Conservation (phyloP, 1,284 basidiomycete species). For the Vanrija sp. region DNA sequence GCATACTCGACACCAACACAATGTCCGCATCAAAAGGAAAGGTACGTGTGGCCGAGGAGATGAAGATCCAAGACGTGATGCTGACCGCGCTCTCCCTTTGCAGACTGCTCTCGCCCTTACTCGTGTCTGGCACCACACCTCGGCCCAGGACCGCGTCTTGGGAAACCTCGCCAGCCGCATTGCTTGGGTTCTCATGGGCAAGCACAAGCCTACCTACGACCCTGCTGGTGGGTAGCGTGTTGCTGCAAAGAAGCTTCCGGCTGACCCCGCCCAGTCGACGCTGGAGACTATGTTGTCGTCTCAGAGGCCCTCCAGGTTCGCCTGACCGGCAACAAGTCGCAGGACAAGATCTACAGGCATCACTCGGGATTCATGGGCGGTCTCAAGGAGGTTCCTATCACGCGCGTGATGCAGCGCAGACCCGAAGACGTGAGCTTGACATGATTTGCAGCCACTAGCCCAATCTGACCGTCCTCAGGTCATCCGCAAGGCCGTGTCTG, state of each 20-base stretch:
- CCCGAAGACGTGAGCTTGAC: constrained; percentile 76
- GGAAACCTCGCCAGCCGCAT: constrained; percentile 92
- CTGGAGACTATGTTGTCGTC: constrained; percentile 96
- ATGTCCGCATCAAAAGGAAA: constrained; percentile 32
- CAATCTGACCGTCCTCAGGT: constrained; percentile 57
- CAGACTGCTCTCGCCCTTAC: constrained; percentile 91
- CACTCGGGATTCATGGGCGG: constrained; percentile 94
- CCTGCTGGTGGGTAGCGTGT: constrained; percentile 62
- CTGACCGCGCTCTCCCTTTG: not conserved
- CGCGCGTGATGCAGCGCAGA: constrained; percentile 73
- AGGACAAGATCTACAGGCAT: constrained; percentile 81
- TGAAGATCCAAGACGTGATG: not conserved
- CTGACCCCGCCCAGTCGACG: constrained; percentile 64
- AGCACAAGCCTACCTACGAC: constrained; percentile 97
- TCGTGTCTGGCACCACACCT: constrained; percentile 92
- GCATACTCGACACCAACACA: not conserved
- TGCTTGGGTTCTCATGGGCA: constrained; percentile 94
- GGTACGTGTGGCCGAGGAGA: constrained; percentile 19
- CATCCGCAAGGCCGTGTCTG: constrained; percentile 88
- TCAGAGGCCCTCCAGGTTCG: constrained; percentile 81
- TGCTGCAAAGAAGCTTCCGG: too few species aligned
- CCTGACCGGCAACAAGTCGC: constrained; percentile 84
- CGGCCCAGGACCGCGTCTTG: constrained; percentile 81
- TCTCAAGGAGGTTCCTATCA: constrained; percentile 81
- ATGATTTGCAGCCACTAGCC: not conserved